Evolutionary conservation across 192 early-diverging fungal genomes (phyloP).

Genomic region (Coemansia sp.): DNA sequence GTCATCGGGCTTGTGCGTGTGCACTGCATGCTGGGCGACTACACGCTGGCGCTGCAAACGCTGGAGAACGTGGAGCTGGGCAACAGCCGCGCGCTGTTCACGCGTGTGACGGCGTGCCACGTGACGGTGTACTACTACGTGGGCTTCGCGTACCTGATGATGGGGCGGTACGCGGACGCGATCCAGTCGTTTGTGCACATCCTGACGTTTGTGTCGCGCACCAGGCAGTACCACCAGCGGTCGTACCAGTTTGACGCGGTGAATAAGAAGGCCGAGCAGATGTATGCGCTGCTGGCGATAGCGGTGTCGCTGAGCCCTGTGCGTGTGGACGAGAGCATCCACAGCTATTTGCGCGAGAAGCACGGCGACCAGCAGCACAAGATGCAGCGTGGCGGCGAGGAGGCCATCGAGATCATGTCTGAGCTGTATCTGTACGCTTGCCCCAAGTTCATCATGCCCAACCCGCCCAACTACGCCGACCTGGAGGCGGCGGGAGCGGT

Average conservation of each 20-base stretch:
- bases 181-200: constrained; percentile 90
- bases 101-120: constrained; percentile 95
- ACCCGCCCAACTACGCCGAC: constrained; percentile 80
- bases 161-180: constrained; percentile 94
- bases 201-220: constrained; percentile 84
- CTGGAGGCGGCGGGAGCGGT: constrained; percentile 18
- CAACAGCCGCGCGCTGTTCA: constrained; percentile 88
- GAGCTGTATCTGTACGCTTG: constrained; percentile 90
- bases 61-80: constrained; percentile 94
- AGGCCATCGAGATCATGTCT: constrained; percentile 75
- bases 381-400: constrained; percentile 86
- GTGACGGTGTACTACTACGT: constrained; percentile 98
- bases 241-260: constrained; percentile 90
- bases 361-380: constrained; percentile 87
- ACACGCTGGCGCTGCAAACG: constrained; percentile 91
- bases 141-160: constrained; percentile 98
- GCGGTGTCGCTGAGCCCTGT: constrained; percentile 91
- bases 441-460: constrained; percentile 94
- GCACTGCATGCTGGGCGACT: constrained; percentile 95
- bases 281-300: constrained; percentile 90
- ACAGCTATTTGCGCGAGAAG: constrained; percentile 85
- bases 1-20: constrained; percentile 91
- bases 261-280: constrained; percentile 92
- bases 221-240: constrained; percentile 91
- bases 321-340: constrained; percentile 91